Evolutionary conservation across 139 green algal species (phyloP).

Genomic region (Tetradesmus lagerheimii): DNA sequence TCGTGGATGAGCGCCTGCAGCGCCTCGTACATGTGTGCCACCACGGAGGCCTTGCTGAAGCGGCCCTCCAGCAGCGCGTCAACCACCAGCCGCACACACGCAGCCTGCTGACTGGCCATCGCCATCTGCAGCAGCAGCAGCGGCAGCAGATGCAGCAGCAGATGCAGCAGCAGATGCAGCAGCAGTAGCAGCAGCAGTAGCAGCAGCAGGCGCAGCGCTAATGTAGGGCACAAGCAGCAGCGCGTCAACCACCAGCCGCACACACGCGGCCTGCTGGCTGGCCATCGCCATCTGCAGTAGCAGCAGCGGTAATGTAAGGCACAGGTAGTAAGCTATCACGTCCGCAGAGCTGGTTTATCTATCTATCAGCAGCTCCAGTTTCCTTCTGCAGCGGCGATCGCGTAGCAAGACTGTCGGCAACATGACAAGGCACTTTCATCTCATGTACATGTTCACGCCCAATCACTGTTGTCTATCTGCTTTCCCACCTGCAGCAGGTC

Average conservation of each 20-base stretch:
- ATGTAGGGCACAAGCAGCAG: no score
- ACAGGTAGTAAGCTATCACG: no score
- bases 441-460: no score
- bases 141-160: not conserved
- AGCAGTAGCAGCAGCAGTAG: not conserved
- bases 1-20: constrained; percentile 49
- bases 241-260: constrained; percentile 45
- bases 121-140: constrained; percentile 19
- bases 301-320: no score
- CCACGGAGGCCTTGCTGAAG: constrained; percentile 43
- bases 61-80: constrained; percentile 35
- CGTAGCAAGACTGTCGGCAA: not conserved
- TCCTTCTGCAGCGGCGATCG: not conserved
- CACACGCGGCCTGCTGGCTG: constrained; percentile 40
- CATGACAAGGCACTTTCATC: no score
- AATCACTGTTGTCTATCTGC: not conserved
- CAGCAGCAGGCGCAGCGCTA: no score
- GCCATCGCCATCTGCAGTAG: constrained; percentile 30
- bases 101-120: constrained; percentile 42
- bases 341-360: no score
- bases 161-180: no score
- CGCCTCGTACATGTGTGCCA: constrained; percentile 46
- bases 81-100: constrained; percentile 43
- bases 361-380: no score
- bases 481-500: not conserved